Evolutionary conservation across 805 yeast genomes (phyloP).

Genomic region (Sugiyamaella chiloensis): DNA sequence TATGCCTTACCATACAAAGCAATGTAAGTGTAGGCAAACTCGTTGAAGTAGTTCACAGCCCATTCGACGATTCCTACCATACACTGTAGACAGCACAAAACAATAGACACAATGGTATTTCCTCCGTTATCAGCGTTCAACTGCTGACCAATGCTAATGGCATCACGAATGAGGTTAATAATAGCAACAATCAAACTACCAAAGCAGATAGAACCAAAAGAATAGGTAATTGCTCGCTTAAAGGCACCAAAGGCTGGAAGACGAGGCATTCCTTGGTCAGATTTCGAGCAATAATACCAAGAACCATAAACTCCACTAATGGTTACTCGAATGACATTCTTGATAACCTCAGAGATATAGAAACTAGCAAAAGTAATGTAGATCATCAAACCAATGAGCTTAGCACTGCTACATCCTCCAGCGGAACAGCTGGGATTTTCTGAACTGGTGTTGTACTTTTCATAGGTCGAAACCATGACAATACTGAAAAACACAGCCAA

Average conservation of each 20-base stretch:
- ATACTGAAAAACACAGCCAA: constrained; percentile 65
- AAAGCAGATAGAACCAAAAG: constrained; percentile 86
- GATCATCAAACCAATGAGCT: constrained; percentile 65
- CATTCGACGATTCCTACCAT: constrained; percentile 67
- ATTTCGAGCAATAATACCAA: constrained; percentile 79
- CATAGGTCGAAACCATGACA: constrained; percentile 71
- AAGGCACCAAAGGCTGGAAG: constrained; percentile 81
- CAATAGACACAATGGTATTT: constrained; percentile 50
- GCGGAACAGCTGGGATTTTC: constrained; percentile 49
- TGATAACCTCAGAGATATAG: constrained; percentile 76
- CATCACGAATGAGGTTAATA: constrained; percentile 61
- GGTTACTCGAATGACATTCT: constrained; percentile 75
- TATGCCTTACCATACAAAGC: constrained; percentile 85
- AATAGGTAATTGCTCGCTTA: constrained; percentile 74
- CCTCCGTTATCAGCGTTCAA: constrained; percentile 52
- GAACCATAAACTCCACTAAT: constrained; percentile 84
- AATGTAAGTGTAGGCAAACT: constrained; percentile 81
- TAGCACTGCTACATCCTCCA: constrained; percentile 56
- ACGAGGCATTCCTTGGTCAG: constrained; percentile 75
- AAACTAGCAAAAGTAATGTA: constrained; percentile 80
- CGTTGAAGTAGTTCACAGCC: constrained; percentile 81
- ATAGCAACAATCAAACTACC: constrained; percentile 74
- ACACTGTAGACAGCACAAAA: constrained; percentile 48
- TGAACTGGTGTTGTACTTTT: constrained; percentile 56
- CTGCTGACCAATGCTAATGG: constrained; percentile 51